A percentile compares a stretch with the other conserved stretches of the same genome.
Evolutionary conservation across 768 basidiomycete genomes (phyloP).

Genomic region (Leccinum disarticulatum): DNA sequence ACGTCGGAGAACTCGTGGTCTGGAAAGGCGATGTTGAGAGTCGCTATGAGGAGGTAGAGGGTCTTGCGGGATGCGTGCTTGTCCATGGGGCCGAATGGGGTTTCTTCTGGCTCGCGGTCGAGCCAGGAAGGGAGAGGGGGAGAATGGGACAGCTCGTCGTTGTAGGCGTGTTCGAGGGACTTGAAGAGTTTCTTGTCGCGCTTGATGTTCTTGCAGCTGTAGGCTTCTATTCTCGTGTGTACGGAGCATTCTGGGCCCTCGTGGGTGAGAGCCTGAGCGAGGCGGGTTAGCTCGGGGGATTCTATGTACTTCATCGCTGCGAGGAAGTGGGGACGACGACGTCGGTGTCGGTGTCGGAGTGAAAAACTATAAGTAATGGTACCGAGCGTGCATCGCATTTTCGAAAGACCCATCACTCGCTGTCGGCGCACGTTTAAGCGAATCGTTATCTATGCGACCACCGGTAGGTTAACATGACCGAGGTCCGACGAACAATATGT

Average conservation of each 20-base stretch:
- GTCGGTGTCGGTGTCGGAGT: slow-evolving; percentile 14
- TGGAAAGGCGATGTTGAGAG: slow-evolving; percentile 95
- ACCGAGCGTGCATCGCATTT: slow-evolving; percentile 10
- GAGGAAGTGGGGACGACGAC: background rate
- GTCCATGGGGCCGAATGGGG: slow-evolving; percentile 90
- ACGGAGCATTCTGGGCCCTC: slow-evolving; percentile 88
- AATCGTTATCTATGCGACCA: background rate
- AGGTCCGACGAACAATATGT: background rate
- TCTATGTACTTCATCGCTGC: slow-evolving; percentile 85
- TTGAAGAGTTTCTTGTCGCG: slow-evolving; percentile 97
- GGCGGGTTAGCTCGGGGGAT: slow-evolving; percentile 70
- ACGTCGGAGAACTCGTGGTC: slow-evolving; percentile 97
- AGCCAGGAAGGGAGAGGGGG: slow-evolving; percentile 85
- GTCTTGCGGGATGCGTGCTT: slow-evolving; percentile 85
- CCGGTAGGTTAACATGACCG: background rate
- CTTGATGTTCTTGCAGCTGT: slow-evolving; percentile 96
- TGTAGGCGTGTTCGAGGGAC: slow-evolving; percentile 83
- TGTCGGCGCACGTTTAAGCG: slow-evolving; percentile 1
- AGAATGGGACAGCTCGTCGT: slow-evolving; percentile 72
- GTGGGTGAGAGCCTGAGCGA: slow-evolving; percentile 78
- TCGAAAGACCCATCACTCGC: background rate
- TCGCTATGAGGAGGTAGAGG: slow-evolving; percentile 92
- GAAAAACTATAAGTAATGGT: slow-evolving; percentile 17
- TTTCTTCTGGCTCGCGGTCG: slow-evolving; percentile 66
- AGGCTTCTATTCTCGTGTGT: slow-evolving; percentile 92